Conservation (phyloP, 371 early-diverging fungal species). For the Mucor plumbeus region DNA sequence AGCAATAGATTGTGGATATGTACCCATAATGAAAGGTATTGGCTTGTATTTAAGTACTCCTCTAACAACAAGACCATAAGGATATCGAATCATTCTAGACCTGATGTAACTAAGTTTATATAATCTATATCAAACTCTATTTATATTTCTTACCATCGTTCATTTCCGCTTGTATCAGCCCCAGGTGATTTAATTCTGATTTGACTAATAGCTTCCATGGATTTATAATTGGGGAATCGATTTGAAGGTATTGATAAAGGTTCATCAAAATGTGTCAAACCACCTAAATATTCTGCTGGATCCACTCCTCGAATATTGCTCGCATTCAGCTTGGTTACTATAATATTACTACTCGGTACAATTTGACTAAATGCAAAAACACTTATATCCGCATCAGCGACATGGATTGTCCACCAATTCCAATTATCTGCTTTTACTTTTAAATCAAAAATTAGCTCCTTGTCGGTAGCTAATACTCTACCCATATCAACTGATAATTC, state of each 20-base stretch:
- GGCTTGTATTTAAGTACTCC: slow-evolving; percentile 66
- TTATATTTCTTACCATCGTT: slow-evolving; percentile 37
- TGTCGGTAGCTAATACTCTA: slow-evolving; percentile 69
- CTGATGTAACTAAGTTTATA: slow-evolving; percentile 21
- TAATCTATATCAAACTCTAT: not conserved
- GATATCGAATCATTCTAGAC: slow-evolving; percentile 62
- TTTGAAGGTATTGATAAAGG: slow-evolving; percentile 52
- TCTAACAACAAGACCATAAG: slow-evolving; percentile 68
- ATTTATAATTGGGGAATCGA: slow-evolving; percentile 19
- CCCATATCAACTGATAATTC: slow-evolving; percentile 58
- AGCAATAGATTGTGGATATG: slow-evolving; percentile 39
- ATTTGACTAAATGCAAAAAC: slow-evolving; percentile 68
- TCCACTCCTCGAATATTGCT: slow-evolving; percentile 32
- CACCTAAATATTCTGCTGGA: slow-evolving; percentile 67
- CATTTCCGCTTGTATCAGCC: slow-evolving; percentile 56
- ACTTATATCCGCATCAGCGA: slow-evolving; percentile 65
- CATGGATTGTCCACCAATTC: slow-evolving; percentile 63
- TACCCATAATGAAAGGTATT: slow-evolving; percentile 31
- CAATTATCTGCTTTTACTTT: slow-evolving; percentile 61
- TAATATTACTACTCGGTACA: slow-evolving; percentile 33
- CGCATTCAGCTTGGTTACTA: not conserved
- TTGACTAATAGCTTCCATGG: slow-evolving; percentile 49
- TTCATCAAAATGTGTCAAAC: slow-evolving; percentile 63
- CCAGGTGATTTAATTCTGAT: slow-evolving; percentile 72
- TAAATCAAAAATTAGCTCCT: slow-evolving; percentile 70